These are phyloP conservation scores for Fusarium sacchari DNA, from an alignment of 2,329 filamentous ascomycete genomes.

Conservation along the genomic window DNA sequence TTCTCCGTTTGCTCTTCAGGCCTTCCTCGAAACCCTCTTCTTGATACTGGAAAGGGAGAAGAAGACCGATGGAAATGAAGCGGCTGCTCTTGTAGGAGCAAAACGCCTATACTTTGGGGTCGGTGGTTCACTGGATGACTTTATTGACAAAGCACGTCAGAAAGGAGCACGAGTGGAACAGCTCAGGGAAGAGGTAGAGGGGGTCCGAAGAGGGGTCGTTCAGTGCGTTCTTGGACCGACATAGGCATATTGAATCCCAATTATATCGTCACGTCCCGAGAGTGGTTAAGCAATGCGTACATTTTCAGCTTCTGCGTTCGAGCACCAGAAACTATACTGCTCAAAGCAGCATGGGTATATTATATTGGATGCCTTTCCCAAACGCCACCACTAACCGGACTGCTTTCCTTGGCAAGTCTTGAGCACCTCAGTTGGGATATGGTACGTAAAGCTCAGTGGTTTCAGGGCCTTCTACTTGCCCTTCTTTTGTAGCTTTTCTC, in stretches of 20 bases:
- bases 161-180: conserved; percentile 61
- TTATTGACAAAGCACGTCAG: conserved; percentile 63
- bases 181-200: conserved; percentile 68
- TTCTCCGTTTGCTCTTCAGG: conserved; percentile 74
- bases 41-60: conserved; percentile 62
- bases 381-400: conserved; percentile 22
- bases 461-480: conserved; percentile 38
- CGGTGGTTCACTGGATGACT: conserved; percentile 82
- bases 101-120: conserved; percentile 88
- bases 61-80: conserved; percentile 51
- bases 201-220: conserved; percentile 70
- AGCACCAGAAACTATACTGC: background rate
- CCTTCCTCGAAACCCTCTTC: conserved; percentile 75
- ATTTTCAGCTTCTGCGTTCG: background rate
- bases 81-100: conserved; percentile 75
- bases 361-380: conserved; percentile 20
- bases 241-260: conserved; percentile 9
- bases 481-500: conserved; percentile 61
- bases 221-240: conserved; percentile 53
- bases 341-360: conserved; percentile 32
- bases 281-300: background rate
- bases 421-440: background rate
- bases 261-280: background rate
- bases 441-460: background rate
- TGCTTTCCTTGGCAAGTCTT: background rate